Evolutionary conservation across 805 yeast species (phyloP).

Genomic region (Jamesozyma lodderae): DNA sequence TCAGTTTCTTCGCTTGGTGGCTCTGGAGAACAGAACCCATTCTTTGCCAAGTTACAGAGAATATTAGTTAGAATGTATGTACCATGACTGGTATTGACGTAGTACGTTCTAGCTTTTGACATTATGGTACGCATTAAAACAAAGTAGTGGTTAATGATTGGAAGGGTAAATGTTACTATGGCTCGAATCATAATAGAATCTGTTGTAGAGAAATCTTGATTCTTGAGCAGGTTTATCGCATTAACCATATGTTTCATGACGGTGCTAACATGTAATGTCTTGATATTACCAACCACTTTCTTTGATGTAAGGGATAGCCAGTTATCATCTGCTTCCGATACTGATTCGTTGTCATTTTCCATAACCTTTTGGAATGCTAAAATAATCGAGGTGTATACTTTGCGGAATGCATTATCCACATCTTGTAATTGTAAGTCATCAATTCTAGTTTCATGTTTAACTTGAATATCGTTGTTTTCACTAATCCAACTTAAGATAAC

Average conservation of each 20-base stretch:
- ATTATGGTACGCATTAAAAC: conserved; percentile 39
- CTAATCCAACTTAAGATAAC: conserved; percentile 41
- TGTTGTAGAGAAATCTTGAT: conserved; percentile 31
- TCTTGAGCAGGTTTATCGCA: conserved; percentile 31
- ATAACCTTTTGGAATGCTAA: conserved; percentile 57
- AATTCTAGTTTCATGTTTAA: not conserved
- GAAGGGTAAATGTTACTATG: conserved; percentile 46
- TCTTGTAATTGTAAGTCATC: conserved; percentile 22
- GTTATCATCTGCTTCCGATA: conserved; percentile 47
- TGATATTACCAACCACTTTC: conserved; percentile 35
- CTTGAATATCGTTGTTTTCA: conserved; percentile 4
- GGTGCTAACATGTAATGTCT: conserved; percentile 33
- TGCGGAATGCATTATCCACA: conserved; percentile 41
- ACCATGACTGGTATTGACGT: conserved; percentile 49
- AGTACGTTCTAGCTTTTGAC: conserved; percentile 38
- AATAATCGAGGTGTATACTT: conserved; percentile 49
- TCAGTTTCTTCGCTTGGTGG: conserved; percentile 54
- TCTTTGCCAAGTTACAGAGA: conserved; percentile 52
- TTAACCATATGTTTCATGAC: conserved; percentile 31
- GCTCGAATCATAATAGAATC: conserved; percentile 38
- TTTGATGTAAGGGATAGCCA: conserved; percentile 55
- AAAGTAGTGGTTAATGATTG: conserved; percentile 53
- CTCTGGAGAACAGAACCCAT: conserved; percentile 91
- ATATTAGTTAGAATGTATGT: conserved; percentile 48
- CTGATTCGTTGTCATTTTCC: conserved; percentile 28